These are phyloP conservation scores for Eimeria mitis DNA, from an alignment of 169 alveolate species.

Conservation along the genomic window DNA sequence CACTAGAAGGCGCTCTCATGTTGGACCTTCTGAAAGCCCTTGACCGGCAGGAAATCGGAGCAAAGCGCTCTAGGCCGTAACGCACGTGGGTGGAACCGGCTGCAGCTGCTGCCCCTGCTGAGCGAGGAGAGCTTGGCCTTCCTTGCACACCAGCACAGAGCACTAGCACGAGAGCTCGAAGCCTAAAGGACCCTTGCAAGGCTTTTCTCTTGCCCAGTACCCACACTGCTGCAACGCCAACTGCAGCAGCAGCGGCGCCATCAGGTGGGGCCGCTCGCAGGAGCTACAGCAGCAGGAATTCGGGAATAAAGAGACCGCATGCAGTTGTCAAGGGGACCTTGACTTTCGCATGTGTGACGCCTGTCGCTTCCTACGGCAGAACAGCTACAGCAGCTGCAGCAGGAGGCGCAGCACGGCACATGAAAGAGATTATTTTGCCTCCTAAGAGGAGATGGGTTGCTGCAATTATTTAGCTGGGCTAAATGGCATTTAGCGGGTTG, in stretches of 20 bases:
- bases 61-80: not conserved
- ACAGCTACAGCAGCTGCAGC: constrained; percentile 33
- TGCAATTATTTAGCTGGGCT: constrained; percentile 14
- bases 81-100: constrained; percentile 23
- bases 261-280: constrained; percentile 32
- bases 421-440: constrained; percentile 29
- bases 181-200: constrained; percentile 2
- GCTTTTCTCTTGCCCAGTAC: not conserved
- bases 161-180: constrained; percentile 17
- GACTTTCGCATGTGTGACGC: not conserved
- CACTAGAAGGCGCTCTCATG: not conserved
- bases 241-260: constrained; percentile 47
- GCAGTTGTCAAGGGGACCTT: not conserved
- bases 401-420: constrained; percentile 2
- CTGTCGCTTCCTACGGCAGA: constrained; percentile 12
- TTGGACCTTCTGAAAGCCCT: not conserved
- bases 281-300: not conserved
- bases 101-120: constrained; percentile 19
- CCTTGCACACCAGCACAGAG: constrained; percentile 8
- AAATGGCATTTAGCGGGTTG: not conserved
- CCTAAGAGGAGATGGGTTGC: not conserved
- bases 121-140: not conserved
- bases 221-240: not conserved
- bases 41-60: not conserved
- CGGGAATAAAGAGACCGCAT: not conserved